Evolutionary conservation across 768 basidiomycete species (phyloP).

Genomic region (Suillus luteus): DNA sequence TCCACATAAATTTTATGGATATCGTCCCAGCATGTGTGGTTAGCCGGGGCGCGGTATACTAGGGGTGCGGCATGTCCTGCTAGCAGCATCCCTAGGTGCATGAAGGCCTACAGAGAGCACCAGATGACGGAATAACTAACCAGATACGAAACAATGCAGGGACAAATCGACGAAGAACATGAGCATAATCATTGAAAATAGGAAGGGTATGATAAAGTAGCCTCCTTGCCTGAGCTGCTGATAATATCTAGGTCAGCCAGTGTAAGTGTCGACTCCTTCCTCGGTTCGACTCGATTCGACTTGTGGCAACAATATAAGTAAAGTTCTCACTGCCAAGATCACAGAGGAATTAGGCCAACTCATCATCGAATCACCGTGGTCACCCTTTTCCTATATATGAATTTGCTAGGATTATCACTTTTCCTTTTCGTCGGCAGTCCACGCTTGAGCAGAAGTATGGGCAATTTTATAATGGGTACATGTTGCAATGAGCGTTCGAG

Average conservation of each 20-base stretch:
- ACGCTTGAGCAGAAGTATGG: no score
- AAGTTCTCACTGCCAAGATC: no score
- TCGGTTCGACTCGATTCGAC: no score
- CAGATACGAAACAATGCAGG: neutral
- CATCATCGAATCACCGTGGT: no score
- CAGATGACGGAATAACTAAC: neutral
- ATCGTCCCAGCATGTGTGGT: neutral
- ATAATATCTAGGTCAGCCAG: neutral
- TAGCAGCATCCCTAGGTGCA: neutral
- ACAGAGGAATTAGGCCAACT: no score
- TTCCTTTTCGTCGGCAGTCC: no score
- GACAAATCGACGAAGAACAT: neutral
- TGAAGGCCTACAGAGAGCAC: neutral
- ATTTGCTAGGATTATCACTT: no score
- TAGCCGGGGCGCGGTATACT: neutral
- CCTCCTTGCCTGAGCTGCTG: neutral
- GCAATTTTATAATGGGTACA: no score
- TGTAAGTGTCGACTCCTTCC: neutral
- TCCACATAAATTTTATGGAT: neutral
- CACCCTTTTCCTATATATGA: no score
- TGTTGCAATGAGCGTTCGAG: no score
- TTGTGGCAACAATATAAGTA: no score
- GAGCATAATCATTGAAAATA: neutral
- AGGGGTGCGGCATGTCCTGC: neutral
- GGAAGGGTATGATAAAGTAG: neutral